Evolutionary conservation across 805 yeast genomes (phyloP), one percentile per base, ranked within the genome.

Genomic region (Metschnikowia reukaufii): DNA sequence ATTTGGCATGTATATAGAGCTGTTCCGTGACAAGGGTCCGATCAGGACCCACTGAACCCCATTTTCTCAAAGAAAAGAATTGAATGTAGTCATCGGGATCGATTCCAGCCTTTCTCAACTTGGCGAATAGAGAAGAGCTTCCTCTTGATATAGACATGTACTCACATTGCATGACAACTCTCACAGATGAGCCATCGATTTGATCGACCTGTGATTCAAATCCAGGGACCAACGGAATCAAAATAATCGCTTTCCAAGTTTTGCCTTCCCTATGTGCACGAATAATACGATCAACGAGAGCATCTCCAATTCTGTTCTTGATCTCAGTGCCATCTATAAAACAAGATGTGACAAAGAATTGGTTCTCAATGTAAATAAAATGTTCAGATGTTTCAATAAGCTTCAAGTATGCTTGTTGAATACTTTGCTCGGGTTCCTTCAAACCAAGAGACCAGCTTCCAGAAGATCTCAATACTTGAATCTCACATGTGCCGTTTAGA

Each of bases 161-260:
- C 67, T 94, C 98, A 61, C 97, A 90, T 67, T 90, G 92, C 94
- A 92, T 91, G 55, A 94, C 95, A 20, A 94, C 84, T 60, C 99
- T 81, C 4, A 94, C 90, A n/a, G 96, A 81, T 0, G 96, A 86
- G 1, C 97, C 99, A 55, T 90, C 97, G 13, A 94, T 86, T 52
- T 86, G 81, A 61, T 92, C 98, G 17, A 95, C 96, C 54, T 89
- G 87, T 21, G 96, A 83, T 60, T 86, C 94, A 64, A 95, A 94
- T 0, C 99, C 99, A 1, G 99, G 99, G 94, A 94, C 89, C 55
- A 94, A 73, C 2, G 99, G 99, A 52, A 94, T 89, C 9, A 94
- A 77, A 50, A 94, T 85, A 20, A 89, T 79, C 1, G 98, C 98
- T 52, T 83, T 84, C 99, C 99, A 94, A 9, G 72, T 65, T 44